Percentiles rank a stretch among this genome's conserved stretches.
Evolutionary conservation across 202 grass and related monocot genomes (phyloP).

Genomic region (Schoenoplectus triqueter): DNA sequence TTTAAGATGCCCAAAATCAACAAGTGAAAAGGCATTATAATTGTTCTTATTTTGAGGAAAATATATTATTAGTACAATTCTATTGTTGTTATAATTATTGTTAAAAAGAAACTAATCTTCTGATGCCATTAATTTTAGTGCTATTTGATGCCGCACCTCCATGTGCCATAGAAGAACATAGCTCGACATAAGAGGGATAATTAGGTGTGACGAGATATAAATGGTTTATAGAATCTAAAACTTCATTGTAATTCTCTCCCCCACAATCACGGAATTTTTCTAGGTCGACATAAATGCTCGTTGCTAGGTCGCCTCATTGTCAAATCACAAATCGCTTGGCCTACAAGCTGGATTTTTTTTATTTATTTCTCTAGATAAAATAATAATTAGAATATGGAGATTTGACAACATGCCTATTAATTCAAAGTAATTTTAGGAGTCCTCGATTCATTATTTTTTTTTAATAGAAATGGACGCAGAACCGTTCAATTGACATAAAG

Average conservation of each 20-base stretch:
- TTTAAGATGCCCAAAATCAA: too few species aligned
- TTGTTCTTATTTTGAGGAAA: too few species aligned
- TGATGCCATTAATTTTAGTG: too few species aligned
- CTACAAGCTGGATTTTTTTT: background rate
- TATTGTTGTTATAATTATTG: too few species aligned
- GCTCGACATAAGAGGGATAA: background rate
- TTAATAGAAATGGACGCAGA: background rate
- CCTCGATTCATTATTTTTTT: background rate
- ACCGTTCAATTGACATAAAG: background rate
- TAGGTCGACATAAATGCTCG: background rate
- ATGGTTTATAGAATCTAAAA: constrained; percentile 28
- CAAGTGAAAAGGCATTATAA: too few species aligned
- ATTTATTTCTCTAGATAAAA: background rate
- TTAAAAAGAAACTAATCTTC: too few species aligned
- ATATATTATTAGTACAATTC: too few species aligned
- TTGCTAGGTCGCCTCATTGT: constrained; percentile 2
- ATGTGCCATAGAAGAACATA: background rate
- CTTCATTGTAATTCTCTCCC: constrained; percentile 13
- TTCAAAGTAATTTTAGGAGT: background rate
- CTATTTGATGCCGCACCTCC: background rate
- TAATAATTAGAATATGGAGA: background rate
- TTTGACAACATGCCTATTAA: background rate
- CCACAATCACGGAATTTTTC: constrained; percentile 29
- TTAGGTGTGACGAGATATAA: constrained; percentile 16
- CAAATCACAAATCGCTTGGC: background rate